These are phyloP conservation scores for Cicer chorassanicum DNA, from an alignment of 306 rosid genomes.

Conservation along the genomic window DNA sequence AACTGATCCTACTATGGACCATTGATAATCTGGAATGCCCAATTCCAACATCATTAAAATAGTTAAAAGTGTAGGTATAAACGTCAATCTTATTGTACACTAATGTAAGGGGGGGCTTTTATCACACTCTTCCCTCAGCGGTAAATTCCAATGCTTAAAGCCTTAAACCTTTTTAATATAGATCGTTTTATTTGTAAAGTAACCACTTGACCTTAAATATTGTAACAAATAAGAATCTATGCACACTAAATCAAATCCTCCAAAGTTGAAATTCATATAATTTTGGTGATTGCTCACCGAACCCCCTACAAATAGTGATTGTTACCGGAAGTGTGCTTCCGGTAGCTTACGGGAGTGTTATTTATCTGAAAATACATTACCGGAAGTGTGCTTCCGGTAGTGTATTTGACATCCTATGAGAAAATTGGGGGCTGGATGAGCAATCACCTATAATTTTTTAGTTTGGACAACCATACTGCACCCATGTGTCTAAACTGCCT, in stretches of 20 bases:
- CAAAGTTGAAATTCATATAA: constrained; percentile 2
- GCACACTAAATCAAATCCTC: constrained; percentile 18
- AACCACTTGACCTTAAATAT: not conserved
- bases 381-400: too few relatives aligned
- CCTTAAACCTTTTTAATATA: constrained; percentile 4
- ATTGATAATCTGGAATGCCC: constrained; percentile 16
- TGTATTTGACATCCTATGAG: too few relatives aligned
- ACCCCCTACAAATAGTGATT: too few relatives aligned
- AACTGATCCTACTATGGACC: constrained; percentile 9
- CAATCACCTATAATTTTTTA: not conserved
- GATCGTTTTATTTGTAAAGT: constrained; percentile 24
- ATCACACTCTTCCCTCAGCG: constrained; percentile 14
- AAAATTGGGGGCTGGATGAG: too few relatives aligned
- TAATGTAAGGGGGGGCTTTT: not conserved
- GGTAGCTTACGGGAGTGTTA: too few relatives aligned
- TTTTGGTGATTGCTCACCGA: too few relatives aligned
- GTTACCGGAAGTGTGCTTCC: too few relatives aligned
- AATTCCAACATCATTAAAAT: constrained; percentile 4
- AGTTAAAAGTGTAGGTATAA: constrained; percentile 25
- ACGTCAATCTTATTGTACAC: not conserved
- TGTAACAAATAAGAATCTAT: constrained; percentile 27
- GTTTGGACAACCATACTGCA: constrained; percentile 12
- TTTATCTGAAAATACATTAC: too few relatives aligned
- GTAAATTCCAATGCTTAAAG: constrained; percentile 21
- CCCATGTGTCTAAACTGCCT: constrained; percentile 19